Evolutionary conservation across 2,329 filamentous ascomycete genomes (phyloP).

Genomic region (Grosmannia penicillata): DNA sequence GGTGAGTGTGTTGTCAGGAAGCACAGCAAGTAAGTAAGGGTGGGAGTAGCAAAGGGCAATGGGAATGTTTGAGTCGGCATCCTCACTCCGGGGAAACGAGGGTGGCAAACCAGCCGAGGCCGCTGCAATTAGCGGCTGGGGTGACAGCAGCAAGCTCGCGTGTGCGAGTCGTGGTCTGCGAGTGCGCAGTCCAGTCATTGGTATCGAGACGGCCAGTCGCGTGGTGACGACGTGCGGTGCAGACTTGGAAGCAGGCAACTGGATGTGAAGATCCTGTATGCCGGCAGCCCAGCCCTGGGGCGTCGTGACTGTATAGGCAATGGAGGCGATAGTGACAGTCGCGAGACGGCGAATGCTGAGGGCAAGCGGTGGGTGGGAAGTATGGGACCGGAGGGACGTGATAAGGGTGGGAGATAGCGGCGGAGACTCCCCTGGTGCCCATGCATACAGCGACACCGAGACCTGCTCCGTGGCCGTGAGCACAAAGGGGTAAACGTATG

Average conservation of each 20-base stretch:
- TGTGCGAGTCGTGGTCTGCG: constrained; percentile 13
- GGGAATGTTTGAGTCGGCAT: too few species aligned
- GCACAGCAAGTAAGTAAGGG: constrained; percentile 71
- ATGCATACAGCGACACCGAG: constrained; percentile 61
- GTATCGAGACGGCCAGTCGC: constrained; percentile 18
- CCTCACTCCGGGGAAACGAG: too few species aligned
- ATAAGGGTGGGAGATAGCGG: constrained; percentile 36
- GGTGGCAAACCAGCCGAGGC: too few species aligned
- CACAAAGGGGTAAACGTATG: constrained; percentile 60
- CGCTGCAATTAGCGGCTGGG: too few species aligned
- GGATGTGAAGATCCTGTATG: constrained; percentile 73
- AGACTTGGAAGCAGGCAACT: constrained; percentile 9
- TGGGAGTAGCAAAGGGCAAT: constrained; percentile 57
- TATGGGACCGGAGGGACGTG: constrained; percentile 68
- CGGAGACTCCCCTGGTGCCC: not conserved
- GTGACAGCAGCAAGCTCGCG: not conserved
- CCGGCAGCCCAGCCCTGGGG: constrained; percentile 76
- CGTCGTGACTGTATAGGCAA: constrained; percentile 73
- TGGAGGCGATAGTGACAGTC: constrained; percentile 57
- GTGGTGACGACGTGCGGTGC: constrained; percentile 22
- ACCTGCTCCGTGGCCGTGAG: constrained; percentile 65
- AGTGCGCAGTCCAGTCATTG: constrained; percentile 10
- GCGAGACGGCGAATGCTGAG: constrained; percentile 62
- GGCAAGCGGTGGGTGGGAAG: constrained; percentile 61
- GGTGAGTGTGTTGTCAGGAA: constrained; percentile 77